Conservation (phyloP, 1,284 basidiomycete genomes). For the Ustilago loliicola region DNA sequence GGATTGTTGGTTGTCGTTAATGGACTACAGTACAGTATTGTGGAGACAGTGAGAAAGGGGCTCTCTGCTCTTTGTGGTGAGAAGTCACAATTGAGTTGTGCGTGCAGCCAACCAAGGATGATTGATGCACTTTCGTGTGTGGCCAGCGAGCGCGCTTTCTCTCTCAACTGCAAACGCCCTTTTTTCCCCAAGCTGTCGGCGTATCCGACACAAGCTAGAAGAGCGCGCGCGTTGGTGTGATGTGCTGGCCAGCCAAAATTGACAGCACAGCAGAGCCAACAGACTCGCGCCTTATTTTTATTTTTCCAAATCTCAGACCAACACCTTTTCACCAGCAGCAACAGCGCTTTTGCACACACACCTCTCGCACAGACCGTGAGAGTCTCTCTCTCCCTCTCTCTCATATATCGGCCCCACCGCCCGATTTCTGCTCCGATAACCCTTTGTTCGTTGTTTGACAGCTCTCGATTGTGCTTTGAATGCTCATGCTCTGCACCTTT, state of each 20-base stretch:
- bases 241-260: neutral
- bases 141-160: neutral
- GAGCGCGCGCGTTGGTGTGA: neutral
- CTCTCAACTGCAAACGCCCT: too few species aligned
- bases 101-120: too few species aligned
- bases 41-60: too few species aligned
- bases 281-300: neutral
- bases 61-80: too few species aligned
- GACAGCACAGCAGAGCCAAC: conserved; percentile 12
- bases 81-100: too few species aligned
- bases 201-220: neutral
- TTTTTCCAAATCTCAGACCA: conserved; percentile 9
- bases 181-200: too few species aligned
- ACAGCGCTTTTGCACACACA: too few species aligned
- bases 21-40: too few species aligned
- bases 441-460: conserved; percentile 36
- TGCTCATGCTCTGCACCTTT: neutral
- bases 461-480: conserved; percentile 5
- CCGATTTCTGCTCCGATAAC: neutral
- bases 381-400: too few species aligned
- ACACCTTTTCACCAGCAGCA: conserved; percentile 8
- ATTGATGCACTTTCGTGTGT: too few species aligned
- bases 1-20: too few species aligned
- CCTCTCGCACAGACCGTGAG: conserved; percentile 10
- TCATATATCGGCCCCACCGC: neutral